A percentile compares a stretch with the other conserved stretches of the same genome.
These are phyloP conservation scores for Rhizopogon sp. DNA, from an alignment of 768 basidiomycete species.

Conservation along the genomic window DNA sequence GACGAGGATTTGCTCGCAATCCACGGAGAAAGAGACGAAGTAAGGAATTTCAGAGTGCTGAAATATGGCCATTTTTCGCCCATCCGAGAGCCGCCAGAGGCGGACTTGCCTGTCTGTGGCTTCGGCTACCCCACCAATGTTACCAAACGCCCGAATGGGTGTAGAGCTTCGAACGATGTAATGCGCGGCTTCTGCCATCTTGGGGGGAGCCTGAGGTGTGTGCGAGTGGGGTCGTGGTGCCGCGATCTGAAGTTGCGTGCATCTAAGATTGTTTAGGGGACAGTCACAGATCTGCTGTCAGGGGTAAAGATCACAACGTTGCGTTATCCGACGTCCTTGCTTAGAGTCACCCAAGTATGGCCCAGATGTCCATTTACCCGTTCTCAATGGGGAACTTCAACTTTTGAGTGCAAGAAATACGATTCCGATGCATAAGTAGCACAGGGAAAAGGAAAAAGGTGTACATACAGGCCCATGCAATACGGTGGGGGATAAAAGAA, in stretches of 20 bases:
- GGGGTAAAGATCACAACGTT: too few relatives aligned
- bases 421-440: background rate
- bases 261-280: too few relatives aligned
- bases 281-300: too few relatives aligned
- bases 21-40: background rate
- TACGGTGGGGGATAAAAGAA: background rate
- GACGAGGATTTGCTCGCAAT: background rate
- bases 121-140: background rate
- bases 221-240: too few relatives aligned
- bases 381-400: too few relatives aligned
- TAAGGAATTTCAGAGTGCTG: background rate
- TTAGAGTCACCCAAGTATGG: too few relatives aligned
- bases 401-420: background rate
- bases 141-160: too few relatives aligned
- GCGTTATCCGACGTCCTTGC: too few relatives aligned
- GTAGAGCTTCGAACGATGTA: too few relatives aligned
- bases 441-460: background rate
- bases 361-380: too few relatives aligned
- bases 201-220: background rate
- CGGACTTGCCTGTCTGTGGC: background rate
- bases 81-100: constrained; percentile 13
- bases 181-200: too few relatives aligned
- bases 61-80: background rate
- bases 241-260: too few relatives aligned
- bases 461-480: background rate